Evolutionary conservation across 2,329 filamentous ascomycete species (phyloP), one percentile per base, ranked within the genome.

Genomic region (Arthrobotrys iridis): DNA sequence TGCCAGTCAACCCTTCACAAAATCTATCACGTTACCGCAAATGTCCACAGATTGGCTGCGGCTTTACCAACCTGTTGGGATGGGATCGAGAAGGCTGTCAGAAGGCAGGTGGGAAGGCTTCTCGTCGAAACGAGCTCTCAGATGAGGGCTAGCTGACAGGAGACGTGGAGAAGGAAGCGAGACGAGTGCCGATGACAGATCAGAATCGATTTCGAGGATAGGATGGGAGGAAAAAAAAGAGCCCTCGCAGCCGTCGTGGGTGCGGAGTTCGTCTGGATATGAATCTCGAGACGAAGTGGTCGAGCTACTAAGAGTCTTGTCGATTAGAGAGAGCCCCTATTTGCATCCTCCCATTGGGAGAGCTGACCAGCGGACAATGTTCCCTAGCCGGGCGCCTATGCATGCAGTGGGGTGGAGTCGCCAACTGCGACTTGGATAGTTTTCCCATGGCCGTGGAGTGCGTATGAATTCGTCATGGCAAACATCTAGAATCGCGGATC

Each of bases 231-330:
- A 41, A 33, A 58, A 58, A 64, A 71, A 30, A 48, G 64, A 67
- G 52, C 28, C 40, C 58, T 71, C 66, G 58, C 58, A 35, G 58
- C 57, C 22, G 6, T 63, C 48, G 24, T 58, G 37, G 65, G 46
- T 55, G 66, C 66, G 66, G 62, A 46, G 40, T 37, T 50, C 66
- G 48, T 71, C 66, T 71, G 66, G 66, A 71, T 71, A 68, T 75
- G 63, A 63, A 75, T 68, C 71, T 75, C 71, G 71, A 75, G 71
- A 75, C 71, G 71, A 75, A 68, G 57, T 28, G 15, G 30, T 7
- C 33, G 30, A 33, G 30, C 30, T 35, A 35, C 43, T 40, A 48
- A 41, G 22, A 45, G 37, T 43, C 58, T 58, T 46, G 37, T 46
- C 60, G 33, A 60, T 55, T 40, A 22, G 18, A 59, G 18, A 59